Evolutionary conservation across 2,329 filamentous ascomycete species (phyloP).

Genomic region (Neonectria magnoliae): DNA sequence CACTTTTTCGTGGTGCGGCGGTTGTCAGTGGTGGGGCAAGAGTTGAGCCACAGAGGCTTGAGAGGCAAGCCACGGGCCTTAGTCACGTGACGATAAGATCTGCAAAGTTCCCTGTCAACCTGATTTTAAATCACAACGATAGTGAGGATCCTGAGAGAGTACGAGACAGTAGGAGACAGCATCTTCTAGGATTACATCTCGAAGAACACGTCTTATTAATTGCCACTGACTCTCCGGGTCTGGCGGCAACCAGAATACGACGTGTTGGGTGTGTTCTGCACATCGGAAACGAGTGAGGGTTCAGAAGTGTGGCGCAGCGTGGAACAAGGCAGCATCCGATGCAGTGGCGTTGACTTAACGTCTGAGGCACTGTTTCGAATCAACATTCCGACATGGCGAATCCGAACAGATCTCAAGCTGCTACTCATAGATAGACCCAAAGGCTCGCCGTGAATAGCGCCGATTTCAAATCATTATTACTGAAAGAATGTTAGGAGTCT

Average conservation of each 20-base stretch:
- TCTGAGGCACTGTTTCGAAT: not conserved
- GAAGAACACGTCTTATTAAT: not conserved
- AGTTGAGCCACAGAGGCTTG: slow-evolving; percentile 41
- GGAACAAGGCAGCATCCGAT: not conserved
- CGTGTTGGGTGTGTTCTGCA: not conserved
- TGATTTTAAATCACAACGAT: not conserved
- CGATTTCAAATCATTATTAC: slow-evolving; percentile 10
- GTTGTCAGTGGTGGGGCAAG: slow-evolving; percentile 47
- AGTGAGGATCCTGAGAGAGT: not conserved
- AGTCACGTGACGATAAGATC: slow-evolving; percentile 43
- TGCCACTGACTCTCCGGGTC: slow-evolving; percentile 28
- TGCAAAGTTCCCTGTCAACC: not conserved
- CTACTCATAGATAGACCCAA: not conserved
- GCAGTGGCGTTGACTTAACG: not conserved
- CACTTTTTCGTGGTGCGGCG: slow-evolving; percentile 55
- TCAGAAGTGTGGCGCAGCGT: slow-evolving; percentile 33
- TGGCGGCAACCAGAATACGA: slow-evolving; percentile 31
- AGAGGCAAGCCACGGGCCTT: slow-evolving; percentile 7
- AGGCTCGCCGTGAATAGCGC: not conserved
- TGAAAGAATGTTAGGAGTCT: slow-evolving; percentile 7
- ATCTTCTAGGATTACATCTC: slow-evolving; percentile 16
- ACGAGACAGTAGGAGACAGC: not conserved
- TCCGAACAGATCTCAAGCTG: not conserved
- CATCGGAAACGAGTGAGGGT: slow-evolving; percentile 15
- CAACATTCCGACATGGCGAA: not conserved